These are phyloP conservation scores for Aspergillus aculeatinus DNA, from an alignment of 2,329 filamentous ascomycete species.

Conservation along the genomic window DNA sequence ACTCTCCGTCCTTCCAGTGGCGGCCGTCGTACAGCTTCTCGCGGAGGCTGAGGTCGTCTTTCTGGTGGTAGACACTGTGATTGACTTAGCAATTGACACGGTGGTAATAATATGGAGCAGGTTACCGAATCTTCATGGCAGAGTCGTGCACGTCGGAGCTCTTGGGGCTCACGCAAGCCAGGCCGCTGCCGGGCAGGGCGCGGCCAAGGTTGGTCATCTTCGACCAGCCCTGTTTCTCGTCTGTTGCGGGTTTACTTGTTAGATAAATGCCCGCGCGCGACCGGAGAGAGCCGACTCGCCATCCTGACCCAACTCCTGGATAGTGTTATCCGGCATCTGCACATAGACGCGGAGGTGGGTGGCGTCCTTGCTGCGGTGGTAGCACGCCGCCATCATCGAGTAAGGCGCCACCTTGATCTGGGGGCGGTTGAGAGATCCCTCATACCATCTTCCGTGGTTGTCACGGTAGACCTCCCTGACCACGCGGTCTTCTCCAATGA, in stretches of 20 bases:
- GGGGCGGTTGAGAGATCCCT: not conserved
- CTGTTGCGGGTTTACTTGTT: not conserved
- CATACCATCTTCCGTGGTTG: not conserved
- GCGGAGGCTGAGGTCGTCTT: not conserved
- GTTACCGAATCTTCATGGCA: not conserved
- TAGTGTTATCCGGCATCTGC: not conserved
- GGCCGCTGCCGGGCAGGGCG: not conserved
- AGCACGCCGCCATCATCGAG: not conserved
- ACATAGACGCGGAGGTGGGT: not conserved
- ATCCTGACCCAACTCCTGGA: not conserved
- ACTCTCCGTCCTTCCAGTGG: not conserved
- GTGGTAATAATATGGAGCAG: not conserved
- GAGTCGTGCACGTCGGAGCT: not conserved
- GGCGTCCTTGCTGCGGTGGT: not conserved
- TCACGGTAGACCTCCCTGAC: not conserved
- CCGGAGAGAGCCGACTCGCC: not conserved
- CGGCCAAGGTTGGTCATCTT: not conserved
- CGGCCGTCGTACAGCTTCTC: not conserved
- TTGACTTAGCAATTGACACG: not conserved
- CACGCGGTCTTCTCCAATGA: not conserved
- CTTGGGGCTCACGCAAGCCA: not conserved
- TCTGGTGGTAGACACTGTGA: not conserved
- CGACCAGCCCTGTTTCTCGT: not conserved
- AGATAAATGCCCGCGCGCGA: not conserved
- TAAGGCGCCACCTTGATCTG: not conserved